phyloP scores from a whole-genome alignment of 495 filamentous ascomycete genomes.

The Penicillium antarcticum region DNA sequence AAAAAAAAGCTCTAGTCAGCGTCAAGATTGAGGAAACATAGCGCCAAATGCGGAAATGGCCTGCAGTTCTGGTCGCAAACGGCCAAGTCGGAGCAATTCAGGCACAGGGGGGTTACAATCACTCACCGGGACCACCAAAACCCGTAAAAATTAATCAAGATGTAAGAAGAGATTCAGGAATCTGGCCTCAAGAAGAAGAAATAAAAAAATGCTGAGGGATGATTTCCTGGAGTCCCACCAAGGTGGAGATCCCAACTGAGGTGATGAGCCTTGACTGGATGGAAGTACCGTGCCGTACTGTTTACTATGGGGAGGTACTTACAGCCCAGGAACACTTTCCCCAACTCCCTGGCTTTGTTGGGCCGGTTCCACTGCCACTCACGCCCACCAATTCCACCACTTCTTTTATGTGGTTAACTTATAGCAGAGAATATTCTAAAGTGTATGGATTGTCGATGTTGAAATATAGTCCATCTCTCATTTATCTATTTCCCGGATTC shows the following conservation, averaged over 20 bases:
- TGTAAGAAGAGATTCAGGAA: neutral
- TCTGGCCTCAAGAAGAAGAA: neutral
- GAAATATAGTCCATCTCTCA: too few species aligned
- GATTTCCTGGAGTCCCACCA: conserved; percentile 18
- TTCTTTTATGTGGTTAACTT: too few species aligned
- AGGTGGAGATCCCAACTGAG: conserved; percentile 17
- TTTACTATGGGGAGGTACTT: conserved; percentile 16
- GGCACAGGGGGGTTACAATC: conserved; percentile 5
- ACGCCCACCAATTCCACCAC: conserved; percentile 6
- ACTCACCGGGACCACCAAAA: conserved; percentile 21
- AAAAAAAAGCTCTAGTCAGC: conserved; percentile 12
- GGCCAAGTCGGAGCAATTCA: neutral
- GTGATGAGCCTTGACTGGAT: neutral
- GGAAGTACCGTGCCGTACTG: conserved; percentile 7
- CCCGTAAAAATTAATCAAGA: conserved; percentile 5
- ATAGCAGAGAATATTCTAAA: too few species aligned
- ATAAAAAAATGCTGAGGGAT: conserved; percentile 23
- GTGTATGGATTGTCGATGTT: too few species aligned
- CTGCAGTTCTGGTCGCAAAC: conserved; percentile 5
- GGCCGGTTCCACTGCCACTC: conserved; percentile 21
- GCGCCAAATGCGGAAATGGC: conserved; percentile 8
- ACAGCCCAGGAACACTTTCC: conserved; percentile 5
- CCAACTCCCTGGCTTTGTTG: conserved; percentile 25
- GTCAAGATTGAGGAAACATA: neutral
- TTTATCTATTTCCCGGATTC: too few species aligned